Percentiles rank a stretch among this genome's conserved stretches.
Evolutionary conservation across 352 stramenopile genomes (phyloP).

Genomic region (Globisporangium rhizosaccharum): DNA sequence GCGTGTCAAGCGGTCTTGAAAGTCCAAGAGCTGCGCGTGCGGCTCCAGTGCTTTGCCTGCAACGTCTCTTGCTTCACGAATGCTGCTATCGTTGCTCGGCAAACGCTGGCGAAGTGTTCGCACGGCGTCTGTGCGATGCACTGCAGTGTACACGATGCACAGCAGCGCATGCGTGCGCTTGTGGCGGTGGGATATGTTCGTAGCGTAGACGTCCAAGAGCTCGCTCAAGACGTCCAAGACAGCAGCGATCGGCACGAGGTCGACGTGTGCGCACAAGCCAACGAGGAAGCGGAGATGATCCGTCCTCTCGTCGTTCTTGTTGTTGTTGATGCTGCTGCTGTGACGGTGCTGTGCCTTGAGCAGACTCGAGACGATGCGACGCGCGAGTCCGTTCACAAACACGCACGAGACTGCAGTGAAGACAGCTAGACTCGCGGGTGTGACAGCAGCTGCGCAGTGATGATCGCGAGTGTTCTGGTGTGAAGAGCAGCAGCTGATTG

Average conservation of each 20-base stretch:
- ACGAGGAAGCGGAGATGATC: constrained; percentile 25
- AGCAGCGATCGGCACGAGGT: constrained; percentile 25
- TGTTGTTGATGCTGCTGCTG: background rate
- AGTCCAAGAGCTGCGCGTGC: constrained; percentile 15
- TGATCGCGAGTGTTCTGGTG: background rate
- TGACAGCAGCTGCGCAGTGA: background rate
- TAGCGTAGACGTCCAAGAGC: constrained; percentile 23
- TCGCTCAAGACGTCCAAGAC: constrained; percentile 24
- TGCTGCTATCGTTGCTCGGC: background rate
- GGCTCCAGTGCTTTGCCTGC: background rate
- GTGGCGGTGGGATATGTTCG: background rate
- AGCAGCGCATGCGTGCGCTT: constrained; percentile 10
- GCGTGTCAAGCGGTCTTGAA: constrained; percentile 30
- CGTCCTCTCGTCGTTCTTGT: background rate
- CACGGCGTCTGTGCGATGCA: constrained; percentile 20
- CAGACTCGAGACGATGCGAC: constrained; percentile 17
- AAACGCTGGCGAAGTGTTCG: background rate
- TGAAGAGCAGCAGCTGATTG: no score
- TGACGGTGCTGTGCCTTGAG: constrained; percentile 3
- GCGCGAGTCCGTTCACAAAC: constrained; percentile 42
- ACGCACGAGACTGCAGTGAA: constrained; percentile 30
- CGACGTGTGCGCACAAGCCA: constrained; percentile 35
- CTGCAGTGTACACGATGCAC: constrained; percentile 37
- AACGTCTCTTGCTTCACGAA: background rate
- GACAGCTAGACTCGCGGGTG: constrained; percentile 17